Percentiles rank a stretch among this genome's conserved stretches.
phyloP scores from a whole-genome alignment of 352 stramenopile species.

The Phytophthora quininea region DNA sequence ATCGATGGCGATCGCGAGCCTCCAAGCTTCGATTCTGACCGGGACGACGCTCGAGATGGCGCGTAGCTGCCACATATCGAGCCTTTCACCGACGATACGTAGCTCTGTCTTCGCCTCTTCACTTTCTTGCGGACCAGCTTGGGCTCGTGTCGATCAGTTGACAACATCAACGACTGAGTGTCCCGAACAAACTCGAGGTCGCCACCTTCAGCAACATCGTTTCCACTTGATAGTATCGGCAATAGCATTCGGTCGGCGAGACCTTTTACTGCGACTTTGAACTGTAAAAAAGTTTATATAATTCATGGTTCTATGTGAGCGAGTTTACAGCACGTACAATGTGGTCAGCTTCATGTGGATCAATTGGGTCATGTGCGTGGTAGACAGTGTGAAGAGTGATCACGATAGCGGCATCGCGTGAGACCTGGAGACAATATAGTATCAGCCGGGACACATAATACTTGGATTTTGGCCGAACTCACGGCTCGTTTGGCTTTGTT shows the following conservation, averaged over 20 bases:
- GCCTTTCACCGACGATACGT: conserved; percentile 15
- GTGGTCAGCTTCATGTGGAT: conserved; percentile 19
- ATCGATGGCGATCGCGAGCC: conserved; percentile 17
- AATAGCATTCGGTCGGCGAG: conserved; percentile 28
- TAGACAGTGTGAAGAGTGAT: conserved; percentile 11
- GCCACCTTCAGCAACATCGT: conserved; percentile 17
- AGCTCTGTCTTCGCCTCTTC: conserved; percentile 25
- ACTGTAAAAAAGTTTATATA: conserved; percentile 8
- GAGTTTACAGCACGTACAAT: conserved; percentile 11
- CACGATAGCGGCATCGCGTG: conserved; percentile 20
- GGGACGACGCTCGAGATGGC: conserved; percentile 42
- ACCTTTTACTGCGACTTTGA: conserved; percentile 22
- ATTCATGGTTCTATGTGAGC: not conserved
- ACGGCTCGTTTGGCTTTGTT: conserved; percentile 10
- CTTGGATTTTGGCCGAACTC: not conserved
- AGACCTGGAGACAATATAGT: conserved; percentile 4
- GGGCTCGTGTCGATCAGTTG: conserved; percentile 28
- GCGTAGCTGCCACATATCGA: conserved; percentile 29
- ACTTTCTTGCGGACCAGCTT: conserved; percentile 29
- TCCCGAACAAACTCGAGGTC: conserved; percentile 26
- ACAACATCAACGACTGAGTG: conserved; percentile 11
- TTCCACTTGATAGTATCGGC: conserved; percentile 18
- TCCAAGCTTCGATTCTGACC: conserved; percentile 19
- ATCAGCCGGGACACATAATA: not conserved
- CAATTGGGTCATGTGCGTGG: conserved; percentile 27